Conservation (phyloP, 192 early-diverging fungal species). For the Thamnidium elegans region DNA sequence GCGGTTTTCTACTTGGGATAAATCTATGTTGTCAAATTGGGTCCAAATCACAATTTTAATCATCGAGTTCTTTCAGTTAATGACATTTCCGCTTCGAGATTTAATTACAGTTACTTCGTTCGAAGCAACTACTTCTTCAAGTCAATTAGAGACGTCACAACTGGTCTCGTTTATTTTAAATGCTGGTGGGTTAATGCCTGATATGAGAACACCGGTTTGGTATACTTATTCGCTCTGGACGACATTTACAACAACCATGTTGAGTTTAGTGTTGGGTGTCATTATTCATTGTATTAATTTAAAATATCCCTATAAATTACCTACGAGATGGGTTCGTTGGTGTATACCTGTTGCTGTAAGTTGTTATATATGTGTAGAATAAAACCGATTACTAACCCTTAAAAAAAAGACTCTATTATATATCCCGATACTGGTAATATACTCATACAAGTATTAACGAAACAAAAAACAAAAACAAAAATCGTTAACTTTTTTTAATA, state of each 20-base stretch:
- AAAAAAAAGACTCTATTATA: slow-evolving; percentile 39
- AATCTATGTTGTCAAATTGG: slow-evolving; percentile 55
- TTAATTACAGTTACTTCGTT: slow-evolving; percentile 42
- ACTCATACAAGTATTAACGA: neutral
- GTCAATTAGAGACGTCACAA: slow-evolving; percentile 39
- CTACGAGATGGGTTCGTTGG: slow-evolving; percentile 49
- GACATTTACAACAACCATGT: slow-evolving; percentile 30
- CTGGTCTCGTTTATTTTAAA: slow-evolving; percentile 54
- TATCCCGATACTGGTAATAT: slow-evolving; percentile 39
- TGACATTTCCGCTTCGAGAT: slow-evolving; percentile 77
- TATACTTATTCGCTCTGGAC: slow-evolving; percentile 51
- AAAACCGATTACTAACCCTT: neutral
- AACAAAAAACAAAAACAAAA: neutral
- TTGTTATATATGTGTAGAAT: neutral
- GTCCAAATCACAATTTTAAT: slow-evolving; percentile 69
- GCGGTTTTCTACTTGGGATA: slow-evolving; percentile 31
- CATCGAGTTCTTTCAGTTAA: slow-evolving; percentile 76
- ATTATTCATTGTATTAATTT: slow-evolving; percentile 44
- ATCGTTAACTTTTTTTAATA: neutral
- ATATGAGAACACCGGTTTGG: slow-evolving; percentile 51
- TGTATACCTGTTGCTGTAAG: slow-evolving; percentile 29
- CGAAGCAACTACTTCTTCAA: neutral
- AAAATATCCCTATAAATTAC: slow-evolving; percentile 37
- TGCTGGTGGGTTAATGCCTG: slow-evolving; percentile 51
- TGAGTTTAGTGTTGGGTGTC: slow-evolving; percentile 40